These are phyloP conservation scores for Raddia distichophylla DNA, from an alignment of 176 grass and related monocot species.

Conservation along the genomic window DNA sequence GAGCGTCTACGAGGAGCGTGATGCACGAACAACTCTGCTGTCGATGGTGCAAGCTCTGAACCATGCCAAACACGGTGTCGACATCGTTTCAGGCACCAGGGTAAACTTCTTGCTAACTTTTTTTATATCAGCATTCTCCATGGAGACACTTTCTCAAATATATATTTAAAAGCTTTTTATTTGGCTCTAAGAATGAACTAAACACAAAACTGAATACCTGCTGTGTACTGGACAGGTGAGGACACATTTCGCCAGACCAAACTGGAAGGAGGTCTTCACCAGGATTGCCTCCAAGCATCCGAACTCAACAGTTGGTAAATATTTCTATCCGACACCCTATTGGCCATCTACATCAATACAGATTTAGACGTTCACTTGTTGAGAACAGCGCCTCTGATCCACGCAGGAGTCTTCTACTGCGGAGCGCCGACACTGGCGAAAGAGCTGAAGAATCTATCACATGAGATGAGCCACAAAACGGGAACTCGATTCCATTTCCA, in stretches of 20 bases:
- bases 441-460: conserved; percentile 77
- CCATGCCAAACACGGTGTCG: conserved; percentile 91
- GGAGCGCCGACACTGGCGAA: conserved; percentile 80
- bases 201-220: neutral
- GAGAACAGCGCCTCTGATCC: conserved; percentile 30
- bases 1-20: conserved; percentile 96
- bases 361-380: neutral
- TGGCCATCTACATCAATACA: conserved; percentile 2
- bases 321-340: neutral
- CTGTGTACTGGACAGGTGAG: conserved; percentile 60
- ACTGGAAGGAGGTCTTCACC: conserved; percentile 96
- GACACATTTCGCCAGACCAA: conserved; percentile 96
- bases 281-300: conserved; percentile 84
- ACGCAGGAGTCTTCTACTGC: conserved; percentile 91
- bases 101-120: conserved; percentile 47
- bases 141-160: neutral
- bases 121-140: neutral
- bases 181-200: neutral
- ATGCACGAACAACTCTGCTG: conserved; percentile 91
- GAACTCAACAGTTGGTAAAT: conserved; percentile 85
- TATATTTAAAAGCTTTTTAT: neutral
- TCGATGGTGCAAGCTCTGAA: conserved; percentile 99
- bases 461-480: conserved; percentile 93
- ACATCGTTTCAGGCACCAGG: conserved; percentile 94
- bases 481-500: conserved; percentile 93